Conservation (phyloP, 495 filamentous ascomycete genomes). For the Hamigera avellanea region DNA sequence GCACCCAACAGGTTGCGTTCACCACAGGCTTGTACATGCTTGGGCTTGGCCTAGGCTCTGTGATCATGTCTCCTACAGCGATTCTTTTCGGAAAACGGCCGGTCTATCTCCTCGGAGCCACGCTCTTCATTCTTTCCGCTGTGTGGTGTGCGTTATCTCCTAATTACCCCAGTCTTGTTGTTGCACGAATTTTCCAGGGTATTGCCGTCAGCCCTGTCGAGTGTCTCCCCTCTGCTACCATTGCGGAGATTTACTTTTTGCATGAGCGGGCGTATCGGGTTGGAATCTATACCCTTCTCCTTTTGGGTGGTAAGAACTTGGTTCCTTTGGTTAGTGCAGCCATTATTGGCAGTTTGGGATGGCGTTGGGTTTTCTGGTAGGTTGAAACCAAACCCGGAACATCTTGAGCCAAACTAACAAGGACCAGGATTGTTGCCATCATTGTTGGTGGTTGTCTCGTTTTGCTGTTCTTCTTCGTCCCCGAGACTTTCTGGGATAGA, state of each 20-base stretch:
- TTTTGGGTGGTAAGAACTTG: conserved; percentile 89
- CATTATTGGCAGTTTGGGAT: conserved; percentile 64
- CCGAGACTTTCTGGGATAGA: conserved; percentile 95
- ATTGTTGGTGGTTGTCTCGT: conserved; percentile 63
- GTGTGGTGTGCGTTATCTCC: conserved; percentile 82
- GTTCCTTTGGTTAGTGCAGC: conserved; percentile 80
- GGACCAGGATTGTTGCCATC: conserved; percentile 66
- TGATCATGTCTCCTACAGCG: conserved; percentile 79
- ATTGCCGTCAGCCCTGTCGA: conserved; percentile 87
- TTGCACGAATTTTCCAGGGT: conserved; percentile 80
- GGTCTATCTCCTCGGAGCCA: conserved; percentile 71
- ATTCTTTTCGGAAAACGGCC: conserved; percentile 87
- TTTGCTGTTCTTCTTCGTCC: conserved; percentile 81
- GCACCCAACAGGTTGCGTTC: conserved; percentile 64
- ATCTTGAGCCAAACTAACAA: conserved; percentile 11
- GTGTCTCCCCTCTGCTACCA: conserved; percentile 85
- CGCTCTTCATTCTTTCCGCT: conserved; percentile 64
- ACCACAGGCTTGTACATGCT: conserved; percentile 95
- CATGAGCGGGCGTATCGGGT: conserved; percentile 91
- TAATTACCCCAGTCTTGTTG: conserved; percentile 65
- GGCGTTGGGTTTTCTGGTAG: conserved; percentile 92
- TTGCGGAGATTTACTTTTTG: conserved; percentile 93
- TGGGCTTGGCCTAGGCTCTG: conserved; percentile 76
- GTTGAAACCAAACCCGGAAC: conserved; percentile 9
- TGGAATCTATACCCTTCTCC: conserved; percentile 85